A percentile compares a stretch with the other conserved stretches of the same genome.
Evolutionary conservation across 2,329 filamentous ascomycete species (phyloP).

Genomic region (Aspergillus pseudonomiae): DNA sequence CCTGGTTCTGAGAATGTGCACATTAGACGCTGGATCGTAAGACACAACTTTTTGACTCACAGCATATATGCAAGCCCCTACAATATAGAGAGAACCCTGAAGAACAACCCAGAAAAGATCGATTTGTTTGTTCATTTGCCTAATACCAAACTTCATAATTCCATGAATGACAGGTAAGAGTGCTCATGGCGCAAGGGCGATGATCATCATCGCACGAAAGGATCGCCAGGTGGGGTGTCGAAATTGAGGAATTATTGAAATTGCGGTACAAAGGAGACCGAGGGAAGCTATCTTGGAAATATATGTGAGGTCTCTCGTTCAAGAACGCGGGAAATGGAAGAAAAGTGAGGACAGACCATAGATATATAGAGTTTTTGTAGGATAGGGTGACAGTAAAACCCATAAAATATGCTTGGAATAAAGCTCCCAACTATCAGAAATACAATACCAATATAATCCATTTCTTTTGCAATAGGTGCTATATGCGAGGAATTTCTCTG

Average conservation of each 20-base stretch:
- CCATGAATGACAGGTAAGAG: not conserved
- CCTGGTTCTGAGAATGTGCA: not conserved
- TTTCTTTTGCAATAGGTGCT: not conserved
- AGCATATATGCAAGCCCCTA: not conserved
- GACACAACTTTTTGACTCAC: not conserved
- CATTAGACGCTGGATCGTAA: not conserved
- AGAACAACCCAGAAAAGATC: not conserved
- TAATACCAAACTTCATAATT: not conserved
- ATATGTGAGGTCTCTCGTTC: not conserved
- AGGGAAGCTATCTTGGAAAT: not conserved
- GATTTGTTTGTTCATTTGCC: not conserved
- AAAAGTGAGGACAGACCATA: not conserved
- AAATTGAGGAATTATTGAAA: not conserved
- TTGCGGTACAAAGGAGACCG: not conserved
- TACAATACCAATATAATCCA: not conserved
- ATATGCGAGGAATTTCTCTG: not conserved
- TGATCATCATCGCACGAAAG: not conserved
- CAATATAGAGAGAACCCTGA: not conserved
- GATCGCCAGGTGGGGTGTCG: not conserved
- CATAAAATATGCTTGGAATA: not conserved
- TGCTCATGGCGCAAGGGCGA: not conserved
- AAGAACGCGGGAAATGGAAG: not conserved
- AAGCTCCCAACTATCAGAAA: not conserved
- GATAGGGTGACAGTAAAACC: not conserved
- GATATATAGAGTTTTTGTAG: not conserved